Evolutionary conservation across 1,284 basidiomycete genomes (phyloP), one percentile per base, ranked within the genome.

Genomic region (Marasmius sp.): DNA sequence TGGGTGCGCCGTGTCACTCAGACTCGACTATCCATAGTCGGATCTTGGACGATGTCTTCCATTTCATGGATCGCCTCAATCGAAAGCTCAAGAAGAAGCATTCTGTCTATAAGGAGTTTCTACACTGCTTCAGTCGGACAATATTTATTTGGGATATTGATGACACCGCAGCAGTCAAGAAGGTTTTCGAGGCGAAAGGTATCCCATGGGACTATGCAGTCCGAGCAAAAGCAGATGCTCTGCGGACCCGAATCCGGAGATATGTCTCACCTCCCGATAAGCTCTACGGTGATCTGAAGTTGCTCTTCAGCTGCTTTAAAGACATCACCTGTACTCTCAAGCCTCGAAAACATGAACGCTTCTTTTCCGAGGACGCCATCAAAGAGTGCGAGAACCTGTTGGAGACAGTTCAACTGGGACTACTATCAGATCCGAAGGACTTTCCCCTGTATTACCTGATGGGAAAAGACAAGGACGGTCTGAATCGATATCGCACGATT

Each of bases 391-490:
- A 41, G 16, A 41, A 41, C 16, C 39, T 41, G 16, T 16, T 41
- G 9, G 39, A 41, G 9, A 9, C 39, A 9, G 39, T 41, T 41
- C 37, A 58, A 45, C 59, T 61, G 38, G 68, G 68, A 22, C 64
- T 54, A 53, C 49, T 69, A 2, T 67, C 67, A 33, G 66, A 69
- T 59, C 67, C 65, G 22, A 20, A n/a, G 33, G 62, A 57, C 2
- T 59, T 69, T 33, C 48, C 66, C 48, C 59, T 69, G 3, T 67
- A 67, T 52, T 51, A 61, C 36, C 27, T 57, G 36, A 43, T 27
- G 8, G 65, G 66, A 2, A 60, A 33, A 39, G 69, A 71, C 47
- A 54, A 61, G 36, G 49, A 68, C 64, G 64, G 67, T 3, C 57
- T 70, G 10, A 51, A 27, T 12, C 27, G 68, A 12, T 71, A 65